phyloP scores from a whole-genome alignment of 2,329 filamentous ascomycete genomes.

The Alternaria incomplexa region DNA sequence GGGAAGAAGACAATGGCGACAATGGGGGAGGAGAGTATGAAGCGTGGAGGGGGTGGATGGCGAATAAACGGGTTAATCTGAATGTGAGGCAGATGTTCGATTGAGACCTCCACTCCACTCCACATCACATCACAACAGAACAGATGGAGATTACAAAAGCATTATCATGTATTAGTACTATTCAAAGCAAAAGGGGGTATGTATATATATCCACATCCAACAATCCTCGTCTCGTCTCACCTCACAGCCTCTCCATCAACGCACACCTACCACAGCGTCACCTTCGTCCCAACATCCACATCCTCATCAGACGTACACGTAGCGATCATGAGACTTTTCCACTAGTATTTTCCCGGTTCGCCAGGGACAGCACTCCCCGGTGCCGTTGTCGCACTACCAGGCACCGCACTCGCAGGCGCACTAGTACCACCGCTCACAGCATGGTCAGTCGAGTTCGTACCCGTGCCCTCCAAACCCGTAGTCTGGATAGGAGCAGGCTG shows the following conservation, averaged over 20 bases:
- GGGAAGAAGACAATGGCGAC: constrained; percentile 38
- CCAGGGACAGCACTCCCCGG: constrained; percentile 32
- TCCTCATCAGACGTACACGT: not conserved
- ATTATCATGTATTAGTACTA: constrained; percentile 4
- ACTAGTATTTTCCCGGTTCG: constrained; percentile 41
- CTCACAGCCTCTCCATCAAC: not conserved
- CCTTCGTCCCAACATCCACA: not conserved
- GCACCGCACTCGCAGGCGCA: constrained; percentile 13
- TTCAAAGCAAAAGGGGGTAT: not conserved
- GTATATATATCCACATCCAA: not conserved
- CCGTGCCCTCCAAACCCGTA: constrained; percentile 34
- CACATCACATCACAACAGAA: not conserved
- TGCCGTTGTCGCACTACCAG: constrained; percentile 7
- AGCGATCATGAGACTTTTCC: not conserved
- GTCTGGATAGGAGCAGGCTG: constrained; percentile 41
- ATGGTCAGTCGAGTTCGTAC: constrained; percentile 17
- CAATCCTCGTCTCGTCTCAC: not conserved
- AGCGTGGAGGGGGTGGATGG: constrained; percentile 87
- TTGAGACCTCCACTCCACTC: not conserved
- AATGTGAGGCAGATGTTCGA: constrained; percentile 90
- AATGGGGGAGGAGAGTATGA: constrained; percentile 58
- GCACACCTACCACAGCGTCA: not conserved
- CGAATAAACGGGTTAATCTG: constrained; percentile 83
- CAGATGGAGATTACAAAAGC: not conserved
- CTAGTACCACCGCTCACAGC: constrained; percentile 1